Base-by-base conservation (phyloP, 2,329 filamentous ascomycete species). In the Fusarium odoratissimum region DNA sequence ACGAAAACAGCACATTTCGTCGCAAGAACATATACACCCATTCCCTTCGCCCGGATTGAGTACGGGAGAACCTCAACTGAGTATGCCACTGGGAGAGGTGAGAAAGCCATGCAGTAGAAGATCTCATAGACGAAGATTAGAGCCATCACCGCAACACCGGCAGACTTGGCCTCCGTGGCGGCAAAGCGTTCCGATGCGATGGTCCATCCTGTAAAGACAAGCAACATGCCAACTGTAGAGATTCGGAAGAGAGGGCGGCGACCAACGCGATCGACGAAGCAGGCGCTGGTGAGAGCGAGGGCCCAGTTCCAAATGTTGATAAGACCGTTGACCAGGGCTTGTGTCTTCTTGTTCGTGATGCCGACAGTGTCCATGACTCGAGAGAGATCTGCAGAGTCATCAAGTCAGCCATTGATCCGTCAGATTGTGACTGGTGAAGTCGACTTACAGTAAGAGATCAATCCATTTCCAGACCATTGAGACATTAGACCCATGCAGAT, bases 1-100 rank as follows among this genome's bases (percentile, higher is more conserved):
- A 79, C 74, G 41, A 81, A 79, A 1, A 80, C 77, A 21, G 75
- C 77, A 6, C 51, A 65, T n/a, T 79, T 79, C 8, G 77, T 79
- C 0, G 76, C 58, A 17, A 79, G 75, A 3, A 79, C 75, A 6
- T 78, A 79, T 1, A 74, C 73, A 0, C 74, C 77, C 74, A 89
- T 84, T 71, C 88, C 87, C 65, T 86, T 86, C 11, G 86, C 84
- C 13, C 87, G 84, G 54, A 86, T 84, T 2, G 84, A 82, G 74
- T 84, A 89, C 1, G 87, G 87, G 67, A 88, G 86, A 1, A 89
- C 76, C 68, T 90, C 87, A 28, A 88, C 82, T 0, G 88, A 83
- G 78, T 88, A 89, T 9, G 86, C 78, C 33, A 75, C 76, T 0
- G 86, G 86, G 25, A 89, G 80, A 5, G 87, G 84, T 54, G 88